phyloP scores from a whole-genome alignment of 768 basidiomycete species.

The Suillus spraguei region DNA sequence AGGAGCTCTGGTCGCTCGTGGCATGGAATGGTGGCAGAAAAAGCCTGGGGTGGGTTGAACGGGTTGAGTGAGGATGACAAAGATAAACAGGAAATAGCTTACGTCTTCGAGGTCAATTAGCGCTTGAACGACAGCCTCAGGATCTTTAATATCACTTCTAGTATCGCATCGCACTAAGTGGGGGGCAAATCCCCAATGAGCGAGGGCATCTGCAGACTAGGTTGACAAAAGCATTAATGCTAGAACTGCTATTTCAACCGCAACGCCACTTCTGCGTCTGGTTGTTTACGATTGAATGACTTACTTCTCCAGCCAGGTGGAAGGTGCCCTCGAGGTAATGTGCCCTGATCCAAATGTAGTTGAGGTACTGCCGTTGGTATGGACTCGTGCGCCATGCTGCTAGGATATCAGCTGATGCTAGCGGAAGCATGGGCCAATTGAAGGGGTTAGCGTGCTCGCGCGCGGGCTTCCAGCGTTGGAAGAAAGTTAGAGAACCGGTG shows the following conservation, averaged over 20 bases:
- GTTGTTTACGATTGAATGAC: neutral
- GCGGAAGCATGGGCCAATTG: conserved; percentile 35
- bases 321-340: conserved; percentile 22
- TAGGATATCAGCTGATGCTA: conserved; percentile 29
- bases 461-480: conserved; percentile 34
- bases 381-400: conserved; percentile 25
- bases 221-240: neutral
- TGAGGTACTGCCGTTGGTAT: conserved; percentile 31
- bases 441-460: conserved; percentile 36
- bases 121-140: conserved; percentile 21
- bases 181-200: conserved; percentile 27
- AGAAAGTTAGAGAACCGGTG: conserved; percentile 28
- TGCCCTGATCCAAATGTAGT: conserved; percentile 33
- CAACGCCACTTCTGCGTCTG: neutral
- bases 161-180: conserved; percentile 26
- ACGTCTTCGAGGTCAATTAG: conserved; percentile 32
- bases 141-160: conserved; percentile 27
- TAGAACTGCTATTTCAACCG: neutral
- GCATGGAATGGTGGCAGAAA: conserved; percentile 23
- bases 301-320: conserved; percentile 1
- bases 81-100: conserved; percentile 1
- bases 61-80: neutral
- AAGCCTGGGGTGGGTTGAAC: conserved; percentile 24
- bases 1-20: conserved; percentile 28
- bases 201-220: conserved; percentile 30